Conservation (phyloP, 2,329 filamentous ascomycete species). For the Colletotrichum plurivorum region DNA sequence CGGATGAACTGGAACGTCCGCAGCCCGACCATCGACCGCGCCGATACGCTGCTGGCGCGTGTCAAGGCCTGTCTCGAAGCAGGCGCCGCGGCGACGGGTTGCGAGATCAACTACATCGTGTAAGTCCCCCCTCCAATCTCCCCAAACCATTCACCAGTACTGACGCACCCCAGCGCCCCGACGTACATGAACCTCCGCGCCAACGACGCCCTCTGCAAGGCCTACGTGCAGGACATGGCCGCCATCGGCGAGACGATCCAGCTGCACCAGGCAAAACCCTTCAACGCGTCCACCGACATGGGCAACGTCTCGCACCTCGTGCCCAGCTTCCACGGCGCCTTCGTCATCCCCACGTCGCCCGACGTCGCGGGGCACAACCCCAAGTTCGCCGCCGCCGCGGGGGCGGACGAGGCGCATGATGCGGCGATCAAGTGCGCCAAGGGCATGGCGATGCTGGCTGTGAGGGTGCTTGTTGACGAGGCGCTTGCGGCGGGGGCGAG, state of each 20-base stretch:
- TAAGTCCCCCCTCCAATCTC: conserved; percentile 41
- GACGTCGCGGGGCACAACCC: conserved; percentile 56
- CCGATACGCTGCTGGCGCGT: conserved; percentile 46
- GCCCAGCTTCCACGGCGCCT: conserved; percentile 64
- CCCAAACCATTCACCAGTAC: no score
- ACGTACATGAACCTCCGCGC: conserved; percentile 61
- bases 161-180: conserved; percentile 44
- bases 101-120: conserved; percentile 52
- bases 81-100: conserved; percentile 52
- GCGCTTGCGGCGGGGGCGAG: conserved; percentile 12
- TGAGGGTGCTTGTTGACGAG: conserved; percentile 48
- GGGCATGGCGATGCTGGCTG: conserved; percentile 57
- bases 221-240: conserved; percentile 61
- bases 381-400: conserved; percentile 60
- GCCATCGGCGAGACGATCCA: conserved; percentile 53
- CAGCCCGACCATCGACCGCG: conserved; percentile 49
- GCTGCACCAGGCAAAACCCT: conserved; percentile 51
- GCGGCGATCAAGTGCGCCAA: conserved; percentile 61
- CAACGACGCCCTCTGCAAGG: conserved; percentile 60
- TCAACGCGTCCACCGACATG: conserved; percentile 63
- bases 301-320: conserved; percentile 64
- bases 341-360: conserved; percentile 56
- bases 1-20: conserved; percentile 57
- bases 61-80: conserved; percentile 55
- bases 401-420: conserved; percentile 54